Base-by-base conservation (phyloP, 371 early-diverging fungal species). In the Zancudomyces culisetae region DNA sequence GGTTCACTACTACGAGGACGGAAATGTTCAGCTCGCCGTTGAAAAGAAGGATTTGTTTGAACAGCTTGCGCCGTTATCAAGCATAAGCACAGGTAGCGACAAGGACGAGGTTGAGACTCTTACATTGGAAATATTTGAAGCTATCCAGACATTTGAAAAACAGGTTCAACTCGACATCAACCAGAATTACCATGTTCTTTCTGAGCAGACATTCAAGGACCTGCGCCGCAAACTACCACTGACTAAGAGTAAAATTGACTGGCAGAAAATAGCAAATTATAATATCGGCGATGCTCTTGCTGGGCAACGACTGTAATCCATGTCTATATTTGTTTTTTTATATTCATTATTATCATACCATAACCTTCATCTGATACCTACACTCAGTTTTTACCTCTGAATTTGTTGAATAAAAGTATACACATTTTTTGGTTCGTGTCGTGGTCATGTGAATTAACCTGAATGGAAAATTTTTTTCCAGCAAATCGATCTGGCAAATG, bases 1-100 rank as follows among this genome's bases (percentile, higher is more conserved):
- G 45, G 90, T 95, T 19, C 98, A 97, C 59, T 97, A 97, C 66
- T 97, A 87, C 63, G 98, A 97, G 70, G 94, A 97, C 56, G 98
- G 98, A 24, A 97, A 97, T 57, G 94, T 97, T 41, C 98, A 97
- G 65, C 63, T 92, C 53, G 81, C 85, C 53, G 72, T 85, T 18
- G 70, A 71, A 21, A 83, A 86, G 59, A 78, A 79, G 0, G n/a
- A n/a, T n/a, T n/a, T n/a, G n/a, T 57, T 78, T 43, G 69, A 71
- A n/a, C 63, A 65, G 2, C 62, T 61, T 43, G 42, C 72, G 20
- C 46, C 35, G 8, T n/a, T n/a, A n/a, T n/a, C n/a, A n/a, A n/a
- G n/a, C n/a, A n/a, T n/a, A n/a, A 10, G 23, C 19, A 10, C n/a
- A 2, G n/a, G 52, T 27, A 12, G 15, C 21, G 68, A 78, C 49